A percentile compares a stretch with the other conserved stretches of the same genome.
These are phyloP conservation scores for Trichoderma koningiopsis DNA, from an alignment of 2,329 filamentous ascomycete species.

Conservation along the genomic window DNA sequence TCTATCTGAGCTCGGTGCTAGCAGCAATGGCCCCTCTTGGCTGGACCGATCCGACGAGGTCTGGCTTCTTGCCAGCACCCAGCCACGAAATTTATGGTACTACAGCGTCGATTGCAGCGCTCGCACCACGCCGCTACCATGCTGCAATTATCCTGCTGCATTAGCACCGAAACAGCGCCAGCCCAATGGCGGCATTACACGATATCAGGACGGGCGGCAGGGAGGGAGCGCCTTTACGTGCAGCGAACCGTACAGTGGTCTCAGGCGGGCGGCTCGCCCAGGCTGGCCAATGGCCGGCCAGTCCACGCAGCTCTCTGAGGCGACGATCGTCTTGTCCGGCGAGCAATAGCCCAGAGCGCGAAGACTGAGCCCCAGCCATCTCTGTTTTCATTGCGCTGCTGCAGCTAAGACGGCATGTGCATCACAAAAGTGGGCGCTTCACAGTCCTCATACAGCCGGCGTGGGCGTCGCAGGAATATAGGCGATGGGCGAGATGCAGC, in stretches of 20 bases:
- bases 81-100: conserved; percentile 23
- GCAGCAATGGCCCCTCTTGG: not conserved
- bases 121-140: conserved; percentile 5
- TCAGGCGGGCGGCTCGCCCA: conserved; percentile 20
- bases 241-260: conserved; percentile 19
- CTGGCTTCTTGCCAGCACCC: conserved; percentile 6
- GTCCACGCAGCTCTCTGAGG: conserved; percentile 6
- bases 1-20: conserved; percentile 9
- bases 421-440: conserved; percentile 19
- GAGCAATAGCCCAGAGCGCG: conserved; percentile 15
- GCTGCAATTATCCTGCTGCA: conserved; percentile 22
- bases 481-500: conserved; percentile 20
- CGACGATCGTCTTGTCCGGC: conserved; percentile 10
- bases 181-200: conserved; percentile 40
- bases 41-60: conserved; percentile 12
- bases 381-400: conserved; percentile 22
- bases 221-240: conserved; percentile 20
- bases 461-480: conserved; percentile 14
- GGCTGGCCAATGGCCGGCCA: conserved; percentile 19
- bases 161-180: conserved; percentile 30
- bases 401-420: conserved; percentile 24
- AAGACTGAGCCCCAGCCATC: conserved; percentile 27
- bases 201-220: conserved; percentile 32
- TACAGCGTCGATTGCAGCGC: not conserved
- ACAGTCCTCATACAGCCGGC: conserved; percentile 17